phyloP scores from a whole-genome alignment of 1,284 basidiomycete species.

The Takashimella koratensis region DNA sequence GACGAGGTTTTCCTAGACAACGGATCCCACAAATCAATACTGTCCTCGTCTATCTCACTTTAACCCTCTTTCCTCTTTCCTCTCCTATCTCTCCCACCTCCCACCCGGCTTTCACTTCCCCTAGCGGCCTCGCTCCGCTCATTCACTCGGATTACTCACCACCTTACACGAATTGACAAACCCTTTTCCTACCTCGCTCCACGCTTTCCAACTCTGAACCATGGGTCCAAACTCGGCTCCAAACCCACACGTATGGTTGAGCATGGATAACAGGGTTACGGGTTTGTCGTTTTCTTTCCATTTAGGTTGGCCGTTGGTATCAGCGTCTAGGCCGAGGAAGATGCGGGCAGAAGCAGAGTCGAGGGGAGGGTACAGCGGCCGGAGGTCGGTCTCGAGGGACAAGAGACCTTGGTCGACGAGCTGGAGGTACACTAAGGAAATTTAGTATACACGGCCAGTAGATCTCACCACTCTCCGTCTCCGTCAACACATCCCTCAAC shows the following conservation, averaged over 20 bases:
- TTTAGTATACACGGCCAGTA: too few species aligned
- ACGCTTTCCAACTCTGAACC: conserved; percentile 27
- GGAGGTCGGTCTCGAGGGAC: conserved; percentile 23
- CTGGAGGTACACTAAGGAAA: conserved; percentile 23
- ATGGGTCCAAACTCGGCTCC: conserved; percentile 27
- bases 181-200: conserved; percentile 20
- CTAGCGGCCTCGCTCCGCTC: too few species aligned
- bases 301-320: conserved; percentile 11
- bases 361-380: conserved; percentile 17
- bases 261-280: conserved; percentile 23
- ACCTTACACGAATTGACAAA: conserved; percentile 38
- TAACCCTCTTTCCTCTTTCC: too few species aligned
- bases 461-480: too few species aligned
- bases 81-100: neutral
- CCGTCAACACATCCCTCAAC: neutral
- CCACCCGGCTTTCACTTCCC: neutral
- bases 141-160: conserved; percentile 16
- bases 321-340: conserved; percentile 13
- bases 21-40: too few species aligned
- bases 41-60: too few species aligned
- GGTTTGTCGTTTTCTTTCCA: conserved; percentile 11
- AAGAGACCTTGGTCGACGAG: conserved; percentile 30
- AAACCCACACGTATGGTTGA: conserved; percentile 40
- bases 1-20: conserved; percentile 35
- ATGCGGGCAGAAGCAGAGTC: conserved; percentile 15